Percentiles rank a stretch among this genome's conserved stretches.
Evolutionary conservation across 2,329 filamentous ascomycete species (phyloP).

Genomic region (Arachnopeziza araneosa): DNA sequence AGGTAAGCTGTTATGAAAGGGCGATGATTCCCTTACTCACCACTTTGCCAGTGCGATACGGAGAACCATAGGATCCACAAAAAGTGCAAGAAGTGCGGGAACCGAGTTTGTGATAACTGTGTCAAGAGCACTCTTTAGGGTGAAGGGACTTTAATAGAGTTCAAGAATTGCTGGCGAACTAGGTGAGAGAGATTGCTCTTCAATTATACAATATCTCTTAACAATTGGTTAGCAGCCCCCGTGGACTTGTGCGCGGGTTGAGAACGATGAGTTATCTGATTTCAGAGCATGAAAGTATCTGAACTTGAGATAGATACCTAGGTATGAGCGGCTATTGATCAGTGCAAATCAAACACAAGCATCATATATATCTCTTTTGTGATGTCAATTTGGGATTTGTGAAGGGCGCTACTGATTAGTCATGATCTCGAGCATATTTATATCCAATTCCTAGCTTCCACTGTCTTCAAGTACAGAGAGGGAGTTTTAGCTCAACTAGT

Average conservation of each 20-base stretch:
- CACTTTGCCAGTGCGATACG: slow-evolving; percentile 11
- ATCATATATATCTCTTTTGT: background rate
- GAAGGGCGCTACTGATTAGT: background rate
- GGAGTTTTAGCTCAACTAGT: too few species aligned
- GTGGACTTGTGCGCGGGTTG: too few species aligned
- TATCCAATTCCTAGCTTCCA: background rate
- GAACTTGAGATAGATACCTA: too few species aligned
- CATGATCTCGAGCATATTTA: background rate
- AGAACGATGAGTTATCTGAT: too few species aligned
- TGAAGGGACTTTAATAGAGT: background rate
- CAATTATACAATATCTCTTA: too few species aligned
- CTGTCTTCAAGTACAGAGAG: too few species aligned
- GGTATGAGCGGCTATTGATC: too few species aligned
- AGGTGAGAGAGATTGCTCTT: too few species aligned
- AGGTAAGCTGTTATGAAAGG: slow-evolving; percentile 3
- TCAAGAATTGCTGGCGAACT: too few species aligned
- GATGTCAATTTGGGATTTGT: background rate
- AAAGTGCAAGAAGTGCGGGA: slow-evolving; percentile 16
- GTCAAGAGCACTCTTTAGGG: slow-evolving; percentile 11
- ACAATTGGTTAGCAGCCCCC: too few species aligned
- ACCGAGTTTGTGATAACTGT: slow-evolving; percentile 16
- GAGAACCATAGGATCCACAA: slow-evolving; percentile 15
- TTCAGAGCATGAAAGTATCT: too few species aligned
- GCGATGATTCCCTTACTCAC: background rate
- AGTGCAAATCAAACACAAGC: too few species aligned